Evolutionary conservation across 2,329 filamentous ascomycete species (phyloP), one percentile per base, ranked within the genome.

Genomic region (Penicillium sp.): DNA sequence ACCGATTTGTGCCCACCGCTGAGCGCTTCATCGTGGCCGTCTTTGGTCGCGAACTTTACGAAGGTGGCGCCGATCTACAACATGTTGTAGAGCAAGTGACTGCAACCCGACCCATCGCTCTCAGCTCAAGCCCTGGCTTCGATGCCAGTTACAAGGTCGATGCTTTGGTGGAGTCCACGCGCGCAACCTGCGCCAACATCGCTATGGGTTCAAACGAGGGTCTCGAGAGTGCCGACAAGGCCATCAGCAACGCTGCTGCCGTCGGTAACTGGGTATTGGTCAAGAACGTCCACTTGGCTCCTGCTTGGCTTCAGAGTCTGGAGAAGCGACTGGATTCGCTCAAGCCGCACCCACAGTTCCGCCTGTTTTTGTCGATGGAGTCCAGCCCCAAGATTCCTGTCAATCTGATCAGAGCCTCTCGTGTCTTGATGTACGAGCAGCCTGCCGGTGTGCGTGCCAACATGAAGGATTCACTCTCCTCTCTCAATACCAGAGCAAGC

Each of bases 71-170:
- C 67, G 92, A 97, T 69, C 83, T 99, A 44, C 87, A 88, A 69
- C 85, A 89, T 55, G 93, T 94, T 16, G 89, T 96, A 53, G 83
- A 87, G 48, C 88, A 96, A 73, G 91, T 96, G 48, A 88, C 87
- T 5, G 87, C 93, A 29, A 90, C 86, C 31, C 87, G 90, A 2
- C 94, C 94, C 9, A 89, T 99, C 62, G 89, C 94, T 3, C 83
- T 99, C 34, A 93, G 93, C 66, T 99, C 94, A 5, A 97, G 89
- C 67, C 92, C 93, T 56, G 94, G 94, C 36, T 99, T 99, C 72
- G 94, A 99, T 74, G 95, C 95, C 50, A 96, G 91, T 71, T 99
- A 97, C 85, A 99, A 99, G 80, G 94, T 99, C 56, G 94, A 99
- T 73, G 91, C 88, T 57, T 81, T 99, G 50, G 95, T 97, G 29